A percentile compares a stretch with the other conserved stretches of the same genome.
phyloP scores from a whole-genome alignment of 179 eudicot species.

The Silene coronaria region DNA sequence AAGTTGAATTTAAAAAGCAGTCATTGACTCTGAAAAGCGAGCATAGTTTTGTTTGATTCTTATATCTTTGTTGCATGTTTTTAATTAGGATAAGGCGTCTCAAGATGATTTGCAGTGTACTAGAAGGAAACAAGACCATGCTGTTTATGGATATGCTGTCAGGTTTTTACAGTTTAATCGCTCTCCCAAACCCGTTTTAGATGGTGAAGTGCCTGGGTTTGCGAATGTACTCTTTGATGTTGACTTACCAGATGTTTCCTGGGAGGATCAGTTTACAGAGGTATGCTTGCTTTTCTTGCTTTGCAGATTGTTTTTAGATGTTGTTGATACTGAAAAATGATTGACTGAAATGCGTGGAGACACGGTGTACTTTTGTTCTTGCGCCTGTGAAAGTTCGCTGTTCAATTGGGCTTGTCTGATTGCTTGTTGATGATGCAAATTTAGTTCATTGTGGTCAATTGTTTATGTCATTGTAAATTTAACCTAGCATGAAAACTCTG shows the following conservation, averaged over 20 bases:
- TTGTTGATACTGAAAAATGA: slow-evolving; percentile 11
- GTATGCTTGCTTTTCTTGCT: slow-evolving; percentile 37
- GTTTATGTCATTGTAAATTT: neutral
- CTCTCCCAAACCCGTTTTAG: slow-evolving; percentile 20
- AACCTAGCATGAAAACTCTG: neutral
- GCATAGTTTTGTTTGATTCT: neutral
- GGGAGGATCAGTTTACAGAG: slow-evolving; percentile 62
- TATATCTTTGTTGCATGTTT: slow-evolving; percentile 4
- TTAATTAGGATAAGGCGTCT: slow-evolving; percentile 38
- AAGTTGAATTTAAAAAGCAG: slow-evolving; percentile 5
- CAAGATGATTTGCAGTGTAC: slow-evolving; percentile 32
- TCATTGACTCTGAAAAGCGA: neutral
- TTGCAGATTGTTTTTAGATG: slow-evolving; percentile 1
- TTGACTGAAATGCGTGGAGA: neutral
- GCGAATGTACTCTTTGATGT: slow-evolving; percentile 38
- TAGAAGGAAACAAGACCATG: slow-evolving; percentile 28
- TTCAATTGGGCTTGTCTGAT: neutral
- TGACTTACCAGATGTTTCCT: slow-evolving; percentile 37
- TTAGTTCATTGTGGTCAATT: neutral
- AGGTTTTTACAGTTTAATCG: slow-evolving; percentile 60
- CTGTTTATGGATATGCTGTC: slow-evolving; percentile 59
- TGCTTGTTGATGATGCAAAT: neutral
- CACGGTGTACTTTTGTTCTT: neutral
- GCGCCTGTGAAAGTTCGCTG: neutral
- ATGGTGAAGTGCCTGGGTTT: slow-evolving; percentile 43